Base-by-base conservation (phyloP, 371 early-diverging fungal species). In the Mucor mucedo region DNA sequence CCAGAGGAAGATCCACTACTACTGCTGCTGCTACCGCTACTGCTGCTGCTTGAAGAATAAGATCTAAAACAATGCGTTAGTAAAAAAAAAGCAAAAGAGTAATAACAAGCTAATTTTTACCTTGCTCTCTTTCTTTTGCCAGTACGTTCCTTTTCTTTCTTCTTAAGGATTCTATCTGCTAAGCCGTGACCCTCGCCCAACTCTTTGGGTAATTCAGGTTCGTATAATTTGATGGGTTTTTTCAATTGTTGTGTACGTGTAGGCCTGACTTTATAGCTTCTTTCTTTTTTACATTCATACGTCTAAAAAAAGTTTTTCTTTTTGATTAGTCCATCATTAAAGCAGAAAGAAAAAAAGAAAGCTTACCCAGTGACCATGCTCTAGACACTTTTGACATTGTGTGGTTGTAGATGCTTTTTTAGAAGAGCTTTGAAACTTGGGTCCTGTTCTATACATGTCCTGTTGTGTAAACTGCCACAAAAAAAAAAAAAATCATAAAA, bases 171-270 rank as follows among this genome's bases (percentile, higher is more conserved):
- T 53, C 82, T 80, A 60, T 78, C 85, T 4, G 87, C 86, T 29
- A 85, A 70, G 2, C 86, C 86, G 11, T 76, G 64, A 73, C 80
- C 84, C 54, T 78, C 75, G 55, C 75, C 71, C 42, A 86, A 73
- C 59, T 85, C 86, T 9, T 76, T 75, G 0, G 86, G 86, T 30
- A 87, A 58, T 44, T 84, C 83, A 14, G 84, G 76, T 28, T 76
- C 61, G 28, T 73, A 68, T 13, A 82, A 66, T 52, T 84, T 84
- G n/a, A 86, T 39, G 4, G 86, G 88, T 41, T 83, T 84, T 55
- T 75, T 75, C 7, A 87, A 73, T 52, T 87, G 88, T 45, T 87
- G 88, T 42, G 88, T 87, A 52, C 88, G 83, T 14, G 85, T 85
- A 0, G 88, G 88, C 41, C 88, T 75, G 10, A 80, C 52, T 62